A percentile compares a stretch with the other conserved stretches of the same genome.
phyloP scores from a whole-genome alignment of 331 rosid genomes.

The Quercus tomentella region DNA sequence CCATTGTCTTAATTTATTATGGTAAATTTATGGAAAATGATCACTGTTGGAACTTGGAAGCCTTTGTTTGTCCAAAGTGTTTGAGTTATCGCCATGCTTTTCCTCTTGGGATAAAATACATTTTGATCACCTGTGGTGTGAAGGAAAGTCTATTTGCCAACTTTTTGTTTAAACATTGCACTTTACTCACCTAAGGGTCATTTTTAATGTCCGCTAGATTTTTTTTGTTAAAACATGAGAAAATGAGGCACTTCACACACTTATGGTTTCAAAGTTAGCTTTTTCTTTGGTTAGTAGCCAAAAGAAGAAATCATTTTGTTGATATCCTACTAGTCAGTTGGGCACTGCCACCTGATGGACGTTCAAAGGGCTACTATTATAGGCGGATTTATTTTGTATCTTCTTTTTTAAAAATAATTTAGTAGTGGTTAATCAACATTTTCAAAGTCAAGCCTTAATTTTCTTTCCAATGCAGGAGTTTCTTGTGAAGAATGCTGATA shows the following conservation, averaged over 20 bases:
- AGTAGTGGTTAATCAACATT: background rate
- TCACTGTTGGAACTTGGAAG: background rate
- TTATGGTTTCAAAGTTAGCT: background rate
- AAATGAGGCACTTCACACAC: background rate
- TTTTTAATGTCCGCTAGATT: too few relatives aligned
- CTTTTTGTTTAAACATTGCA: too few relatives aligned
- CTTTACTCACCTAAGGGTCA: too few relatives aligned
- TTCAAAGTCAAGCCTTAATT: background rate
- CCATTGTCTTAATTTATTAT: background rate
- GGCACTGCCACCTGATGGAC: background rate
- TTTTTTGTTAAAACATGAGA: background rate
- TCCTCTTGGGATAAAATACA: background rate
- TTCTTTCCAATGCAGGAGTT: slow-evolving; percentile 58
- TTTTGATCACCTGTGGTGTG: too few relatives aligned
- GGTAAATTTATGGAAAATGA: background rate
- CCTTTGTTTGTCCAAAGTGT: background rate
- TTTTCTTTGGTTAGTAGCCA: background rate
- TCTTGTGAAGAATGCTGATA: slow-evolving; percentile 74
- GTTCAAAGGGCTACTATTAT: background rate
- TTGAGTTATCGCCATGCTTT: background rate
- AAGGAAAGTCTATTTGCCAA: too few relatives aligned
- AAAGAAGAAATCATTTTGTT: background rate
- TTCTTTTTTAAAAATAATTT: background rate
- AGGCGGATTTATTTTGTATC: background rate
- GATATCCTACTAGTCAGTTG: background rate